Percentiles rank a stretch among this genome's conserved stretches.
Evolutionary conservation across 2,329 filamentous ascomycete species (phyloP).

Genomic region (Diaporthe capsici): DNA sequence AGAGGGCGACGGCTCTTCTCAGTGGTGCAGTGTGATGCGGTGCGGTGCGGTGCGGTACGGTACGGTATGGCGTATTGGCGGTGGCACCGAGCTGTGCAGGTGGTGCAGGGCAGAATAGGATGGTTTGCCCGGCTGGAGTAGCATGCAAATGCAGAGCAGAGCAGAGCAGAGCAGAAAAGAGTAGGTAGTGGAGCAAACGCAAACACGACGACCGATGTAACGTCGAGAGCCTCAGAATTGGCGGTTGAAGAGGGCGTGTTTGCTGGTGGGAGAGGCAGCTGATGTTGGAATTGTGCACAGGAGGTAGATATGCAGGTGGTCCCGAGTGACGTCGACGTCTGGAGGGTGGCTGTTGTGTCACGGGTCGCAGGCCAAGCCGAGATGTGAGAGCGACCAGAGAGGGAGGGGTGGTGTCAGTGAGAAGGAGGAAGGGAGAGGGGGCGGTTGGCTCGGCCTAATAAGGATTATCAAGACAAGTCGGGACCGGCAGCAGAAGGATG

Average conservation of each 20-base stretch:
- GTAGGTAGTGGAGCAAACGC: conserved; percentile 15
- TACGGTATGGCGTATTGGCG: conserved; percentile 1
- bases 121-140: neutral
- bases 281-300: neutral
- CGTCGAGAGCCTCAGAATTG: conserved; percentile 24
- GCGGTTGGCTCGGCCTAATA: conserved; percentile 1
- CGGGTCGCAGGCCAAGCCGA: conserved; percentile 25
- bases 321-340: conserved; percentile 32
- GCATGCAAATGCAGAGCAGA: conserved; percentile 6
- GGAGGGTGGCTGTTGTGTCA: conserved; percentile 28
- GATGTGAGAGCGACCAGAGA: conserved; percentile 3
- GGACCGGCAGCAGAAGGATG: neutral
- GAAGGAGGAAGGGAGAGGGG: conserved; percentile 14
- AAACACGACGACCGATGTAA: conserved; percentile 26
- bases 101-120: conserved; percentile 18
- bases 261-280: conserved; percentile 11
- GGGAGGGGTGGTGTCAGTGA: conserved; percentile 5
- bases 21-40: conserved; percentile 5
- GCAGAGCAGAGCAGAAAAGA: conserved; percentile 4
- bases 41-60: neutral
- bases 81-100: neutral
- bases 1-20: neutral
- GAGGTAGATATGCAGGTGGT: conserved; percentile 25
- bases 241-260: conserved; percentile 10
- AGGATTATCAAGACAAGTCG: conserved; percentile 14